These are phyloP conservation scores for Fraxinus platypoda DNA, from an alignment of 305 asterid species.

Conservation along the genomic window DNA sequence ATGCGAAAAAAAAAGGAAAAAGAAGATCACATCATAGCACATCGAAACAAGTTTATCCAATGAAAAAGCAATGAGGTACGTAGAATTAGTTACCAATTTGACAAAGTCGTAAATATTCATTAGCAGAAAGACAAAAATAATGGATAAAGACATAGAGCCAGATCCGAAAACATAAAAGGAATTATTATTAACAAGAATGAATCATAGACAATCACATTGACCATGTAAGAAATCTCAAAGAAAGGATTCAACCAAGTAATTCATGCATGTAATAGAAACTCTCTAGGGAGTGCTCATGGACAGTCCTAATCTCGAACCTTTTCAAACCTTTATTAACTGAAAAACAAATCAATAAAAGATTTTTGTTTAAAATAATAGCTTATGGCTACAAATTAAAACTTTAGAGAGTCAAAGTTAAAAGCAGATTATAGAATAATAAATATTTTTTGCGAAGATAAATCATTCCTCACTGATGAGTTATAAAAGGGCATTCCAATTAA, in stretches of 20 bases:
- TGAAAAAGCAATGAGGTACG: not conserved
- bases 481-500: not conserved
- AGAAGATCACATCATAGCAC: not conserved
- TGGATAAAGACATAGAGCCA: not conserved
- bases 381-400: not conserved
- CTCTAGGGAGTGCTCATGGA: not conserved
- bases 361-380: not conserved
- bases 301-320: not conserved
- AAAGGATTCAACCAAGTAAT: not conserved
- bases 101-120: not conserved
- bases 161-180: not conserved
- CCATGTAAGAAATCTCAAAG: not conserved
- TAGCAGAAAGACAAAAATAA: not conserved
- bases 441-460: not conserved
- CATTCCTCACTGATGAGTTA: not conserved
- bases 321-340: not conserved
- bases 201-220: not conserved
- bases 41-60: not conserved
- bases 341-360: not conserved
- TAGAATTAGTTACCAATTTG: not conserved
- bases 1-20: not conserved
- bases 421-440: not conserved
- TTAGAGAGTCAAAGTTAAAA: not conserved
- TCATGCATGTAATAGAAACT: not conserved
- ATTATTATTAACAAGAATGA: not conserved